Conservation (phyloP, 257 asterid genomes). For the Solanum neorickii region DNA sequence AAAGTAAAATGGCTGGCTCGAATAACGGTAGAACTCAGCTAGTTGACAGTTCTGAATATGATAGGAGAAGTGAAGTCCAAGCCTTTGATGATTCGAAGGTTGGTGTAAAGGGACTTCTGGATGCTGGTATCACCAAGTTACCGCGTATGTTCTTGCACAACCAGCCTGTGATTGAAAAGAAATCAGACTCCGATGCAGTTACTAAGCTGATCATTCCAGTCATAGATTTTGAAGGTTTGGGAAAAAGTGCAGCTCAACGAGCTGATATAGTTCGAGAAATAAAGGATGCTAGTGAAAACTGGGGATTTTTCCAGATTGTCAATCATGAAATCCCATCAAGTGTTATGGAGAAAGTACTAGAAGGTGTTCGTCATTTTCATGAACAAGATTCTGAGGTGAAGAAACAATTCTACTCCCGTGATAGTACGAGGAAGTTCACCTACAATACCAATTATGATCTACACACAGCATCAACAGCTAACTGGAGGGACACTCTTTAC, state of each 20-base stretch:
- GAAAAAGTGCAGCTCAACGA: not conserved
- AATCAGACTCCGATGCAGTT: not conserved
- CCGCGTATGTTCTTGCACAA: not conserved
- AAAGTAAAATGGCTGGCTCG: not conserved
- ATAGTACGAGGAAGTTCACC: not conserved
- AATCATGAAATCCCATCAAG: slow-evolving; percentile 2
- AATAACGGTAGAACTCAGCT: not conserved
- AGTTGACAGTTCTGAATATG: not conserved
- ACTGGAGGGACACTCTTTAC: slow-evolving; percentile 13
- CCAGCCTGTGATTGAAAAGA: not conserved
- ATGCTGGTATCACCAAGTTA: slow-evolving; percentile 1
- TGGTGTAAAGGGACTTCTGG: slow-evolving; percentile 14
- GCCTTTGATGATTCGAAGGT: slow-evolving; percentile 2
- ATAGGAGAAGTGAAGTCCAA: not conserved
- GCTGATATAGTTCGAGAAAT: not conserved
- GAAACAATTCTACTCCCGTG: slow-evolving; percentile 9
- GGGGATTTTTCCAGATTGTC: slow-evolving; percentile 7
- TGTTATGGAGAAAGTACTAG: slow-evolving; percentile 7
- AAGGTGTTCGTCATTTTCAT: slow-evolving; percentile 5
- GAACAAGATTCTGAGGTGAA: slow-evolving; percentile 16
- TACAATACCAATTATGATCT: slow-evolving; percentile 15
- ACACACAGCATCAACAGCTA: not conserved
- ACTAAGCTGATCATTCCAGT: not conserved
- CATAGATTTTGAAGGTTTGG: not conserved
- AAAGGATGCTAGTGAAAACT: not conserved